Percentiles rank a stretch among this genome's conserved stretches.
Conservation (phyloP, 2,329 filamentous ascomycete genomes). For the Diaporthe sp. region DNA sequence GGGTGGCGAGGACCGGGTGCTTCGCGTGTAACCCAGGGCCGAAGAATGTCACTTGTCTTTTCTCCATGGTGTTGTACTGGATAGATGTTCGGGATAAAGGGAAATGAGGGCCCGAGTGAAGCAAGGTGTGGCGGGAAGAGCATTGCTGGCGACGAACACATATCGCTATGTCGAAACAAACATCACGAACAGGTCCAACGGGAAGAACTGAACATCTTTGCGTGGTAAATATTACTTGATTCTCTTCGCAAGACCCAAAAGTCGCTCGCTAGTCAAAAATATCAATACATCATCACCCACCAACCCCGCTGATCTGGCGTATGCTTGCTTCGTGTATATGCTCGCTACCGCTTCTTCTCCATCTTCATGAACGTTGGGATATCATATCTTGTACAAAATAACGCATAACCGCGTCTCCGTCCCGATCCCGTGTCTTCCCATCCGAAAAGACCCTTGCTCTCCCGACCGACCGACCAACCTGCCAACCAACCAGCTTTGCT, state of each 20-base stretch:
- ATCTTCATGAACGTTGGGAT: constrained; percentile 13
- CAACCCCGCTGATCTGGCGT: constrained; percentile 1
- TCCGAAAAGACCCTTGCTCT: neutral
- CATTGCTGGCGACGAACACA: neutral
- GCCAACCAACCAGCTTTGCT: neutral
- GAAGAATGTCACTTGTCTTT: neutral
- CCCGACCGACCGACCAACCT: neutral
- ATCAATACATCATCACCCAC: neutral
- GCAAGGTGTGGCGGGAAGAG: neutral
- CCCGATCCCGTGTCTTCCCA: neutral
- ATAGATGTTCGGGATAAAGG: neutral
- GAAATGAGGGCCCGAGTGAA: neutral
- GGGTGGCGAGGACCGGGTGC: neutral
- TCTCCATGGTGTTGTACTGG: too few species aligned
- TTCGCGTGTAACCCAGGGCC: neutral
- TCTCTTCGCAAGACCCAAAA: neutral
- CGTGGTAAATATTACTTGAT: neutral
- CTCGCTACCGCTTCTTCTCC: constrained; percentile 6
- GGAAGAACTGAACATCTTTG: neutral
- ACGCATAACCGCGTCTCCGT: neutral
- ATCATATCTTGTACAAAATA: constrained; percentile 26
- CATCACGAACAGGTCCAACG: neutral
- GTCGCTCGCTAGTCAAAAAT: constrained; percentile 21
- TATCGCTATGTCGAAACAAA: neutral
- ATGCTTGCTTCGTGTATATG: constrained; percentile 25